phyloP scores from a whole-genome alignment of 345 rosid species.

The Brassica incana region DNA sequence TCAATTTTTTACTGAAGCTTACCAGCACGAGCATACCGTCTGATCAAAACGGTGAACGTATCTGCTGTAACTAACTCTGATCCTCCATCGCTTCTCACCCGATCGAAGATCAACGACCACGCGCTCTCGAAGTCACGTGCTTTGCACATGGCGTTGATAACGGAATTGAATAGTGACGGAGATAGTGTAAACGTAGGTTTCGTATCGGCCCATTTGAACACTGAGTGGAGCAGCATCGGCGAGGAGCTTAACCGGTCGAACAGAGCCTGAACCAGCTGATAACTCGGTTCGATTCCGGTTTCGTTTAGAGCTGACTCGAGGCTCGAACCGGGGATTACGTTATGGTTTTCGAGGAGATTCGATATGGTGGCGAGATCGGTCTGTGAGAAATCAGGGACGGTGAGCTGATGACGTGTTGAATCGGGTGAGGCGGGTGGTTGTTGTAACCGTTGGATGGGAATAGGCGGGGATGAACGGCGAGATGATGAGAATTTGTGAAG shows the following conservation, averaged over 20 bases:
- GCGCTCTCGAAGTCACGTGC: conserved; percentile 70
- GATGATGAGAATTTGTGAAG: conserved; percentile 30
- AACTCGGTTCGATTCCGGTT: conserved; percentile 55
- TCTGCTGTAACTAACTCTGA: conserved; percentile 58
- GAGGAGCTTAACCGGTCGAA: conserved; percentile 65
- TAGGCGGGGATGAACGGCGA: conserved; percentile 40
- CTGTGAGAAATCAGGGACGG: conserved; percentile 37
- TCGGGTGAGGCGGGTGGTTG: conserved; percentile 29
- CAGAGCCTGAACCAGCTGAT: conserved; percentile 47
- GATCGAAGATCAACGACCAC: conserved; percentile 67
- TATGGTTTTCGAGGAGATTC: conserved; percentile 51
- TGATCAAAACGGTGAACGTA: conserved; percentile 63
- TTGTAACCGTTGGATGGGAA: conserved; percentile 41
- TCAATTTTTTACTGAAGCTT: conserved; percentile 12
- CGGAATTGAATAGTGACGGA: conserved; percentile 47
- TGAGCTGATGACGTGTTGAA: conserved; percentile 20
- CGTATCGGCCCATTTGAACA: conserved; percentile 79
- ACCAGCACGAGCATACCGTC: conserved; percentile 89
- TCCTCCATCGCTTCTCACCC: conserved; percentile 37
- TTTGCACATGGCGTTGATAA: conserved; percentile 60
- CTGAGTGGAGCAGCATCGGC: conserved; percentile 56
- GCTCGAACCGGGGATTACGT: conserved; percentile 42
- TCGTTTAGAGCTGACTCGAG: conserved; percentile 57
- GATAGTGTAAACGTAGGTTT: conserved; percentile 54
- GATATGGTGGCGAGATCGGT: conserved; percentile 51